phyloP scores from a whole-genome alignment of 2,329 filamentous ascomycete species.

The Claviceps citrina region DNA sequence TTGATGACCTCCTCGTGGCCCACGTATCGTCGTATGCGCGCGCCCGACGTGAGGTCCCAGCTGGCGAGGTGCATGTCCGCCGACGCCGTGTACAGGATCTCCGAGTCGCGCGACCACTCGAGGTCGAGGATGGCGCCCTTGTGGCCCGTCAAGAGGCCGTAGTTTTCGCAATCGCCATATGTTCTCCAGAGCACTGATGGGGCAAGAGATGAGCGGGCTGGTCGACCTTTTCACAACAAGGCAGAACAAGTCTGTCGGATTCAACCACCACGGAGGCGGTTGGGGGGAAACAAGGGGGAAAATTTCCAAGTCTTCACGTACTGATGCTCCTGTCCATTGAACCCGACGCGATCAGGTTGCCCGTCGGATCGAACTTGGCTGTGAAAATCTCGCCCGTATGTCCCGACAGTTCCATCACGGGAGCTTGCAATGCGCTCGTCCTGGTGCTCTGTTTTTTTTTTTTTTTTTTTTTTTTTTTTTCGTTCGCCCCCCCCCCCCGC shows the following conservation, averaged over 20 bases:
- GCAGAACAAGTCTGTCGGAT: no score
- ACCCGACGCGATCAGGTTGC: conserved; percentile 79
- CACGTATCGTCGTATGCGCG: conserved; percentile 76
- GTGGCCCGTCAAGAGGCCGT: conserved; percentile 75
- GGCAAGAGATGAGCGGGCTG: not conserved
- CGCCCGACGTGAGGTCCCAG: conserved; percentile 89
- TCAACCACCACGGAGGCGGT: no score
- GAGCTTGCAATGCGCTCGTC: conserved; percentile 71
- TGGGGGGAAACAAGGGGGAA: not conserved
- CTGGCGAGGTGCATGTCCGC: conserved; percentile 87
- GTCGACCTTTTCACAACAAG: not conserved
- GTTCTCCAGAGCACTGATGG: conserved; percentile 76
- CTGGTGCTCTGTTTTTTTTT: conserved; percentile 58
- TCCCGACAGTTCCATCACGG: conserved; percentile 85
- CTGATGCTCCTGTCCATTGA: conserved; percentile 88
- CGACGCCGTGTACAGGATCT: conserved; percentile 79
- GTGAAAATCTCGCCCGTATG: conserved; percentile 77
- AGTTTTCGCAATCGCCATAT: conserved; percentile 87
- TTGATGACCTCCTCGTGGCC: conserved; percentile 97
- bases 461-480: no score
- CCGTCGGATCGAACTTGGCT: conserved; percentile 76
- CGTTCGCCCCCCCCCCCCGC: no score
- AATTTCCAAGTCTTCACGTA: conserved; percentile 29
- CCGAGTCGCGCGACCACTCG: conserved; percentile 91
- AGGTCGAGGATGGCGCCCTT: conserved; percentile 82